Conservation (phyloP, 441 rosid genomes). For the Populus hybrid region DNA sequence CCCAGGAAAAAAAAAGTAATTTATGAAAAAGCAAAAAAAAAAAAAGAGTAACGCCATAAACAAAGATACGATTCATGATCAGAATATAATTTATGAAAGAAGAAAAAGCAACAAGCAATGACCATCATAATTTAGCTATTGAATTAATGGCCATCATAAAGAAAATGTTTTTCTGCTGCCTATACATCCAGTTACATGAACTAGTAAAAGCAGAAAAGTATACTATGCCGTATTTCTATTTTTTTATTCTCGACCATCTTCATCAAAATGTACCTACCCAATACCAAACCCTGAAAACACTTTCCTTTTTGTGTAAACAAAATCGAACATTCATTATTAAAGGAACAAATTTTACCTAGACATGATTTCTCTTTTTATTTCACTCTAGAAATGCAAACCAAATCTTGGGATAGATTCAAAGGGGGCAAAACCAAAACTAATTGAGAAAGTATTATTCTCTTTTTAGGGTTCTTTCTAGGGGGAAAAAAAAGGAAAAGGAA, state of each 20-base stretch:
- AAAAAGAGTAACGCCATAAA: neutral
- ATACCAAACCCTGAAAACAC: neutral
- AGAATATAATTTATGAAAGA: neutral
- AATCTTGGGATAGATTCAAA: conserved; percentile 2
- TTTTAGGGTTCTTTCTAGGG: conserved; percentile 14
- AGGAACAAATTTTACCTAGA: conserved; percentile 3
- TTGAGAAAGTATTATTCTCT: neutral
- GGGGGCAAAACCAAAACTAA: neutral
- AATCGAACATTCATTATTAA: neutral
- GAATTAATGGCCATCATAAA: neutral
- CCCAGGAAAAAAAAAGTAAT: neutral
- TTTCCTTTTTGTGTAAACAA: neutral
- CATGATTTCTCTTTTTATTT: neutral
- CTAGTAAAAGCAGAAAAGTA: too few species aligned
- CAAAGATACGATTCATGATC: neutral
- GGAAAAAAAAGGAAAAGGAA: neutral
- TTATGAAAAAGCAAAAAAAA: neutral
- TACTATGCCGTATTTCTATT: too few species aligned
- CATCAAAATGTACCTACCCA: neutral
- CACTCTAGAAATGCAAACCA: conserved; percentile 11
- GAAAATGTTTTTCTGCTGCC: neutral
- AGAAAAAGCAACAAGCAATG: neutral
- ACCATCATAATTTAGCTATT: neutral
- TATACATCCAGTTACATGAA: neutral
- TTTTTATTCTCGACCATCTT: neutral